These are phyloP conservation scores for Fagopyrum homotropicum DNA, from an alignment of 148 eudicot species.

Conservation along the genomic window DNA sequence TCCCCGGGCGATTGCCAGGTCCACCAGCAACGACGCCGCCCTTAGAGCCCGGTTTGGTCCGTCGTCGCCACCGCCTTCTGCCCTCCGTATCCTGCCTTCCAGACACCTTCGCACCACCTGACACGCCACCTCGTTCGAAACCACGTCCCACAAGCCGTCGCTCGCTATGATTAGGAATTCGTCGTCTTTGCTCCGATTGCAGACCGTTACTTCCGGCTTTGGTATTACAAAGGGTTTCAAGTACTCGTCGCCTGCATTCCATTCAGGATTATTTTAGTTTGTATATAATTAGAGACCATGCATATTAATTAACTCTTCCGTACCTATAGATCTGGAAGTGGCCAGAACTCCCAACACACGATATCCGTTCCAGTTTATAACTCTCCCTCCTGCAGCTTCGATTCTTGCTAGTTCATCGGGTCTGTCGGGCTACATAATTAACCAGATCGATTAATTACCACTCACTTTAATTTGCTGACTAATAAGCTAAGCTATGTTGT, in stretches of 20 bases:
- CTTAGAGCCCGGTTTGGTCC: slow-evolving; percentile 16
- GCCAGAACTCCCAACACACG: slow-evolving; percentile 73
- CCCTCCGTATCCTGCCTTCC: slow-evolving; percentile 21
- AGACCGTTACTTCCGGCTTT: slow-evolving; percentile 43
- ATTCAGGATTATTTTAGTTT: no score
- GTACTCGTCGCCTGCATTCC: slow-evolving; percentile 39
- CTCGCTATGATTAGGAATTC: slow-evolving; percentile 55
- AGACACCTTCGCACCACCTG: slow-evolving; percentile 31
- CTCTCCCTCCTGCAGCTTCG: slow-evolving; percentile 63
- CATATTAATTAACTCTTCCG: neutral
- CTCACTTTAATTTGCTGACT: no score
- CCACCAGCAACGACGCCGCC: slow-evolving; percentile 41
- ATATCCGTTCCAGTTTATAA: slow-evolving; percentile 60
- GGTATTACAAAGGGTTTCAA: slow-evolving; percentile 52
- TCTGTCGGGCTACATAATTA: slow-evolving; percentile 48
- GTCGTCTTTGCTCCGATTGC: slow-evolving; percentile 31
- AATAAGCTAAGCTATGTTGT: no score
- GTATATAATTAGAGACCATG: no score
- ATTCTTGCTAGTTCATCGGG: slow-evolving; percentile 68
- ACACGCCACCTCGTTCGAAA: slow-evolving; percentile 50
- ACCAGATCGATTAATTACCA: neutral
- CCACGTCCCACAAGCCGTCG: slow-evolving; percentile 69
- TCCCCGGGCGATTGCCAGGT: slow-evolving; percentile 48
- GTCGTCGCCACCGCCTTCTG: slow-evolving; percentile 1
- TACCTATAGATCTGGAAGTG: slow-evolving; percentile 75